Conservation (phyloP, 2,329 filamentous ascomycete species). For the Aureobasidium sp. region DNA sequence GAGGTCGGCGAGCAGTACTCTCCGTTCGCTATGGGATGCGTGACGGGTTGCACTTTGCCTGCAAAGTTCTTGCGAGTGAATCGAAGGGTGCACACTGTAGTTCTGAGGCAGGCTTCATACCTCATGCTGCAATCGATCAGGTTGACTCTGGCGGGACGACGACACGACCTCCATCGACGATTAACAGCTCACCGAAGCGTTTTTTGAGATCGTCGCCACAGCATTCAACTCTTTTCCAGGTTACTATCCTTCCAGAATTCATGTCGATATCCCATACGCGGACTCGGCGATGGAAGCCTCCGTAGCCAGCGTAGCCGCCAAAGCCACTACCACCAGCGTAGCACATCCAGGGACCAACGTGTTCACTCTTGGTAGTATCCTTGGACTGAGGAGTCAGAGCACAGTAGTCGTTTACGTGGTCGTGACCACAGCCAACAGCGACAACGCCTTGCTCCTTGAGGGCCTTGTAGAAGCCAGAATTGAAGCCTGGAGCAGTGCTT, state of each 20-base stretch:
- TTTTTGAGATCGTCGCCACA: constrained; percentile 42
- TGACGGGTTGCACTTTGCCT: neutral
- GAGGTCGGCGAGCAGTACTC: neutral
- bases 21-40: neutral
- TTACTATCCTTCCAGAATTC: constrained; percentile 79
- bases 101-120: neutral
- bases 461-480: constrained; percentile 87
- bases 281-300: constrained; percentile 73
- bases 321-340: constrained; percentile 89
- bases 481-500: constrained; percentile 81
- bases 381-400: constrained; percentile 45
- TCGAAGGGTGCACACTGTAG: neutral
- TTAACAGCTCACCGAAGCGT: constrained; percentile 52
- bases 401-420: constrained; percentile 97
- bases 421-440: constrained; percentile 87
- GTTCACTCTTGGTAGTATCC: constrained; percentile 35
- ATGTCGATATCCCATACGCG: constrained; percentile 91
- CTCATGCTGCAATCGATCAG: neutral
- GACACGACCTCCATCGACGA: constrained; percentile 53
- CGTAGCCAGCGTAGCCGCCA: constrained; percentile 90
- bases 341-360: constrained; percentile 77
- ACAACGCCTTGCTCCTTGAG: constrained; percentile 78
- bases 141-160: constrained; percentile 26
- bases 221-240: constrained; percentile 83
- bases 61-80: no score